A percentile compares a stretch with the other conserved stretches of the same genome.
phyloP scores from a whole-genome alignment of 2,329 filamentous ascomycete genomes.

The Neonectria coccinea region DNA sequence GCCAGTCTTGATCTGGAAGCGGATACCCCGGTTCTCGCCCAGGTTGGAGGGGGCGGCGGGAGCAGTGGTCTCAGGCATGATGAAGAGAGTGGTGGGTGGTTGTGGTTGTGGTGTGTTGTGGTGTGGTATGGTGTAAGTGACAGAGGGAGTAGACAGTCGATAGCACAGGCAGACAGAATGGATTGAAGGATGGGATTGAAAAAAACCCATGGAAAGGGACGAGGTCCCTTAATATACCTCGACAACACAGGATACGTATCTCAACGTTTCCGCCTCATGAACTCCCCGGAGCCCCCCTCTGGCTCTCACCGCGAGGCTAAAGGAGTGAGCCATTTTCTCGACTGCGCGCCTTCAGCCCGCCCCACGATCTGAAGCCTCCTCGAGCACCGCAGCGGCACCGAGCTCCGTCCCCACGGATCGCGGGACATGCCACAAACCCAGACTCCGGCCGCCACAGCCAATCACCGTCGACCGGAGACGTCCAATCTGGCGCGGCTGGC shows the following conservation, averaged over 20 bases:
- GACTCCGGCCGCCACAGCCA: conserved; percentile 16
- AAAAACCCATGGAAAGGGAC: conserved; percentile 6
- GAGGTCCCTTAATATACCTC: conserved; percentile 43
- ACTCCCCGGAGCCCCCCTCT: conserved; percentile 35
- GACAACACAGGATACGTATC: conserved; percentile 43
- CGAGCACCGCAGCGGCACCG: conserved; percentile 30
- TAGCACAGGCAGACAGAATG: conserved; percentile 9
- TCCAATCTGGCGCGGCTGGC: conserved; percentile 26
- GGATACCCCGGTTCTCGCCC: conserved; percentile 56
- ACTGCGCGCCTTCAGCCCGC: conserved; percentile 39
- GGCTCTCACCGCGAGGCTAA: conserved; percentile 35
- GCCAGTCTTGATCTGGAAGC: conserved; percentile 61
- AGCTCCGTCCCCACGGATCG: conserved; percentile 27
- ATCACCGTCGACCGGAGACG: conserved; percentile 19
- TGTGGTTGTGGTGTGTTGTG: conserved; percentile 27
- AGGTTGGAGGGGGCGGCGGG: conserved; percentile 41
- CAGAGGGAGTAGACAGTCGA: neutral
- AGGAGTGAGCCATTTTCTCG: conserved; percentile 47
- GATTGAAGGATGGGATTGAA: conserved; percentile 8
- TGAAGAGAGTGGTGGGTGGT: conserved; percentile 29
- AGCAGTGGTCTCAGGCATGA: conserved; percentile 40
- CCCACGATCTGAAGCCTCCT: conserved; percentile 45
- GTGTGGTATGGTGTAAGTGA: conserved; percentile 28
- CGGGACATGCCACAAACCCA: conserved; percentile 21
- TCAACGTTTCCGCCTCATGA: conserved; percentile 25